Base-by-base conservation (phyloP, 257 asterid species). In the Pogostemon cablin region DNA sequence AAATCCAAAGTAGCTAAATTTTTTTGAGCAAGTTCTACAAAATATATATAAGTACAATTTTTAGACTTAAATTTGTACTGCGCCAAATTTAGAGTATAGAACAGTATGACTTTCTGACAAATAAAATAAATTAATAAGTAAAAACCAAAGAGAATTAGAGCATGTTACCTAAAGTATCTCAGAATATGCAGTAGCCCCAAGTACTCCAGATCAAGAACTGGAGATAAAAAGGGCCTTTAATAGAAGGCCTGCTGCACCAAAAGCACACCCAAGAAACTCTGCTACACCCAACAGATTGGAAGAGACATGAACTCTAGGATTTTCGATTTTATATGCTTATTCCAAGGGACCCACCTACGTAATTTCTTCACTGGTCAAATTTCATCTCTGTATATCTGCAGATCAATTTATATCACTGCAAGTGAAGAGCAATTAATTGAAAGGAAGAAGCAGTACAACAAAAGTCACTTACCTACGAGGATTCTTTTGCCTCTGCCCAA, bases 341-440 rank as follows among this genome's bases (percentile, higher is more conserved):
- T 80, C 74, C 82, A 81, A 79, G 75, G 74, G 72, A 66, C 44
- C 75, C 84, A 75, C 74, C 83, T 11, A 75, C 54, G 75, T 38
- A 77, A 58, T 68, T 52, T 79, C 76, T 75, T 90, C 92, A 90
- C 83, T 81, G 88, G 81, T 86, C 95, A 65, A 93, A 93, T 77
- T 88, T 88, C 98, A 93, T 93, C 83, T 88, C 97, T 32, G 97
- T 84, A 76, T 93, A 92, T 88, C 98, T 92, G 93, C 85, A 80
- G 50, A 74, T 43, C 58, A 59, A 77, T 59, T 7, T 64, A 43
- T n/a, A 50, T 50, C 50, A 20, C 6, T 9, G 39, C 68, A 47
- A 73, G 77, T 11, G 66, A 3, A 8, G 15, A 37, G 65, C 44
- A 7, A 6, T 37, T 37, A 52, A 35, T 6, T 40, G 20, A 17